Base-by-base conservation (phyloP, 495 filamentous ascomycete genomes). In the Podospora conica region DNA sequence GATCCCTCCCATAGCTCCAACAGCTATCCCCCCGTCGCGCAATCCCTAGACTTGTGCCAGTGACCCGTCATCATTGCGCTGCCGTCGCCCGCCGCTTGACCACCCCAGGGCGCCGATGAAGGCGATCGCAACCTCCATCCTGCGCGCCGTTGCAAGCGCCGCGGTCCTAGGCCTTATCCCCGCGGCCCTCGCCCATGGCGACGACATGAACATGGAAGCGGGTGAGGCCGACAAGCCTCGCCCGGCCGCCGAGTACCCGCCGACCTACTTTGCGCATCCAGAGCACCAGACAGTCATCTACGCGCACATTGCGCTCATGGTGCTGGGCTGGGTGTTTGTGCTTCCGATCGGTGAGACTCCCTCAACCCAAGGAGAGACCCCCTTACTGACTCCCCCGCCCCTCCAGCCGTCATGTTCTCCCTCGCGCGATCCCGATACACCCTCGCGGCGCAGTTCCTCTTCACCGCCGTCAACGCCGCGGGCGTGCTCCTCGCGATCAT, bases 401-500 rank as follows among this genome's bases (percentile, higher is more conserved):
- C 9, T n/a, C n/a, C 65, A 96, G 93, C 86, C 69, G 87, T 94
- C 65, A 90, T 96, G 88, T 81, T 98, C 21, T 94, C 91, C 63
- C 82, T 97, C 65, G 88, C 88, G 28, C 87, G 87, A 60, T 97
- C 94, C 24, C 84, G 90, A 27, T 86, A 89, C 67, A 87, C 87
- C 1, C 80, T 95, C 0, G 81, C 82, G n/a, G 78, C 84, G 24
- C 93, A 98, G 74, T 84, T 93, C 66, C 61, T 85, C 3, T 98
- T 98, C 78, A 78, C 94, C 48, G 75, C 85, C 10, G 72, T 87
- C 27, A 94, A 96, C 75, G 87, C 80, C 4, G 69, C 89, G 18
- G 92, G 90, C 48, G 69, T 96, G 61, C 72, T 96, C 24, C 71
- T 93, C 53, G 89, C 87, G 2, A 84, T 88, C 62, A 80, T 95